Base-by-base conservation (phyloP, 2,329 filamentous ascomycete genomes). In the Parastagonospora nodorum region DNA sequence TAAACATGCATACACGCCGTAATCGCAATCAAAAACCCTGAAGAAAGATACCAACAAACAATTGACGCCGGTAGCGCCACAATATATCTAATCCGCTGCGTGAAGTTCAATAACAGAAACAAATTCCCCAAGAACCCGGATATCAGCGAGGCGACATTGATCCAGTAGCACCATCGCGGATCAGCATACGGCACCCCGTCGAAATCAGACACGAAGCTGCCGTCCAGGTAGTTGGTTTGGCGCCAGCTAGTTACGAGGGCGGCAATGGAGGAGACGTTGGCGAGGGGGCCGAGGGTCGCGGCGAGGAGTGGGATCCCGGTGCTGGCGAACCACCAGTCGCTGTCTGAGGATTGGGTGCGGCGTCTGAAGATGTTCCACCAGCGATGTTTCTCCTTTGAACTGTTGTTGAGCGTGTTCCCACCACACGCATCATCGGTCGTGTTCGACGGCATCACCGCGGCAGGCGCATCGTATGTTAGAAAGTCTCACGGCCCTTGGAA, bases 101-200 rank as follows among this genome's bases (percentile, higher is more conserved):
- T 89, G 81, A 97, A 96, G 74, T 96, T 96, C 60, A 94, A 83
- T 1, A 97, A 80, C 1, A 97, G 80, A 55, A 91, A 92, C 1
- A 90, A 57, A 63, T 97, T 97, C 7, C 92, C 89, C 1, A 87
- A 71, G 29, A 96, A 77, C 12, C 92, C 92, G 52, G 90, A 83
- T 14, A 77, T 84, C 4, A 97, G 80, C 54, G 93, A 92, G 2
- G 87, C 78, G 2, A 88, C 89, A 65, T 97, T 97, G 61, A 95
- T 76, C 45, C 79, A 83, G 37, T 87, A 85, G 42, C 89, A 82
- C 88, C 91, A 96, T 57, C 72, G 58, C 1, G 92, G 91, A 70
- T 96, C 91, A 0, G 59, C 35, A 48, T 88, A 80, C 19, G 82
- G 84, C 0, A 84, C 67, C 2, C 85, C 84, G 11, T 77, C 61